These are phyloP conservation scores for Dicorynia guianensis DNA, from an alignment of 306 rosid genomes.

Conservation along the genomic window DNA sequence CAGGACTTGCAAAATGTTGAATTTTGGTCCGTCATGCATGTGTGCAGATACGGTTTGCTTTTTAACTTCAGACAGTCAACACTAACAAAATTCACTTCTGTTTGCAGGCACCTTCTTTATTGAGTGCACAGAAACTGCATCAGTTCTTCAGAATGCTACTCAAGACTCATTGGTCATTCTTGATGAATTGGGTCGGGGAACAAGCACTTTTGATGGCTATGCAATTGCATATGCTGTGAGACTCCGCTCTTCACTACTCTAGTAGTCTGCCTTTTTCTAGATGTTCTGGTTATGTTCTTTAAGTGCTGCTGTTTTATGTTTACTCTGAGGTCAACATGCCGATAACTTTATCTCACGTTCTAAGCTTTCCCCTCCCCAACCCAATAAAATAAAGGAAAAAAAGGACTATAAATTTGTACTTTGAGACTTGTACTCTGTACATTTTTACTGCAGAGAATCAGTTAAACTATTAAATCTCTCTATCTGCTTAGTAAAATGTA, in stretches of 20 bases:
- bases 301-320: constrained; percentile 18
- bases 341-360: not conserved
- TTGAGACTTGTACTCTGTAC: not conserved
- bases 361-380: not conserved
- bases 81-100: constrained; percentile 17
- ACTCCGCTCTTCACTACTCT: constrained; percentile 7
- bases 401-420: not conserved
- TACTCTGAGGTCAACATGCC: constrained; percentile 3
- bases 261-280: not conserved
- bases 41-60: constrained; percentile 14
- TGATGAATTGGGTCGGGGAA: constrained; percentile 97
- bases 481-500: not conserved
- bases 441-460: not conserved
- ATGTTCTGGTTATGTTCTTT: constrained; percentile 17
- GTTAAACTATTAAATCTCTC: not conserved
- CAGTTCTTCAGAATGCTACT: constrained; percentile 87
- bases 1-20: constrained; percentile 1
- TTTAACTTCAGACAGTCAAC: constrained; percentile 23
- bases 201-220: constrained; percentile 96
- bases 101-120: constrained; percentile 87
- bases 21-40: not conserved
- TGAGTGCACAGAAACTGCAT: constrained; percentile 95
- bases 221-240: constrained; percentile 98
- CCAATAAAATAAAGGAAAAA: not conserved
- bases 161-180: constrained; percentile 93